Base-by-base conservation (phyloP, 2,329 filamentous ascomycete genomes). In the Remersonia thermophila region DNA sequence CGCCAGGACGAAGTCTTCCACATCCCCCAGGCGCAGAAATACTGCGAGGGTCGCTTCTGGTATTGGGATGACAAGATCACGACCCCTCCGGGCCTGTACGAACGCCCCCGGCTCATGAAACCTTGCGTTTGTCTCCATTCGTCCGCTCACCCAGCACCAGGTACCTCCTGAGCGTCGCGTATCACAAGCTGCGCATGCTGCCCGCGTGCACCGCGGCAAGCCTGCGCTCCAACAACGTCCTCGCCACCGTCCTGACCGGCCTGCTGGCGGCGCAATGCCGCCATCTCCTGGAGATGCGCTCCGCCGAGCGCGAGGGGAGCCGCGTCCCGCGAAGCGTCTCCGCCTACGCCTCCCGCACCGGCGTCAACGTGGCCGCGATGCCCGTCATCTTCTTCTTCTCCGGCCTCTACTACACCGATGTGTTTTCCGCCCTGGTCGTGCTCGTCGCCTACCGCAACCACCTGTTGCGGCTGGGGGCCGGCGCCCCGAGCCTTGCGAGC, bases 51-150 rank as follows among this genome's bases (percentile, higher is more conserved):
- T 9, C 70, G 71, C 36, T 93, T 80, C 62, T 55, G 58, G 10
- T 68, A 83, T 38, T 98, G 91, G 91, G 87, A 98, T 58, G 80
- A 89, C 41, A 98, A 96, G 56, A 91, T 98, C 53, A 98, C 91
- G 0, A 98, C 91, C 1, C 91, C 91, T 1, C 89, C 91, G 0
- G 91, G 87, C 25, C 63, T 98, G 63, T 85, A 66, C 55, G 66
- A 57, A 18, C 37, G 51, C 15, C 37, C 30, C 9, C 38, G 47
- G n/a, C n/a, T n/a, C n/a, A n/a, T n/a, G n/a, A n/a, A 6, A 38
- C 50, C 28, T 32, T 40, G 52, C 41, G 54, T 34, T 36, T 47
- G 39, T 18, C 49, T 15, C 36, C 11, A 45, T 32, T 23, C 9
- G 20, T 23, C 20, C 20, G 20, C 20, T 23, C 20, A 23, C 20